phyloP scores from a whole-genome alignment of 129 eudicot species.

The Scalesia atractyloides region DNA sequence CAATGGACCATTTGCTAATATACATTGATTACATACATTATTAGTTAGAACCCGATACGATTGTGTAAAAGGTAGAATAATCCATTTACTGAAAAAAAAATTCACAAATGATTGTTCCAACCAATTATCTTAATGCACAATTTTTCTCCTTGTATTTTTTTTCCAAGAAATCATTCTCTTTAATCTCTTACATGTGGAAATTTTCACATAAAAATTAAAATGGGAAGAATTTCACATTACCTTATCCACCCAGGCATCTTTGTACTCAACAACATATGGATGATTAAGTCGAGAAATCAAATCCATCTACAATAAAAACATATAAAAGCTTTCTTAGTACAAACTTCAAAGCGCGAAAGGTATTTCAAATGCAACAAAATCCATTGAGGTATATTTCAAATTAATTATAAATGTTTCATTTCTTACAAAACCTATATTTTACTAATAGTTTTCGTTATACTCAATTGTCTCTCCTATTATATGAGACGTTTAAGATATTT shows the following conservation, averaged over 20 bases:
- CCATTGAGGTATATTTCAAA: background rate
- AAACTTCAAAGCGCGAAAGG: background rate
- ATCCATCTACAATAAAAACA: constrained; percentile 62
- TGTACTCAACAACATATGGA: constrained; percentile 85
- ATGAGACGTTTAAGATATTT: background rate
- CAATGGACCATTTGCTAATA: background rate
- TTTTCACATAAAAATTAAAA: background rate
- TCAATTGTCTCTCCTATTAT: background rate
- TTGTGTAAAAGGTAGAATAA: background rate
- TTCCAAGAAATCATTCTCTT: background rate
- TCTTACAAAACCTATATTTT: background rate
- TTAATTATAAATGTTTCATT: background rate
- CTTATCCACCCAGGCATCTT: constrained; percentile 99
- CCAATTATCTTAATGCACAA: background rate
- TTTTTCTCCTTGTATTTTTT: constrained; percentile 7
- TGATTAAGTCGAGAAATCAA: constrained; percentile 70
- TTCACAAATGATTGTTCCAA: background rate
- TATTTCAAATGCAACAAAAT: background rate
- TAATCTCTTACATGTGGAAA: constrained; percentile 3
- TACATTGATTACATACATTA: background rate
- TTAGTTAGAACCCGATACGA: background rate
- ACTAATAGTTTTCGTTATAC: background rate
- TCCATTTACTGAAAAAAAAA: background rate
- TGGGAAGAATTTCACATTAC: constrained; percentile 34
- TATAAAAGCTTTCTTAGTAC: constrained; percentile 15